A percentile compares a stretch with the other conserved stretches of the same genome.
These are phyloP conservation scores for Cichorium intybus DNA, from an alignment of 140 eudicot species.

Conservation along the genomic window DNA sequence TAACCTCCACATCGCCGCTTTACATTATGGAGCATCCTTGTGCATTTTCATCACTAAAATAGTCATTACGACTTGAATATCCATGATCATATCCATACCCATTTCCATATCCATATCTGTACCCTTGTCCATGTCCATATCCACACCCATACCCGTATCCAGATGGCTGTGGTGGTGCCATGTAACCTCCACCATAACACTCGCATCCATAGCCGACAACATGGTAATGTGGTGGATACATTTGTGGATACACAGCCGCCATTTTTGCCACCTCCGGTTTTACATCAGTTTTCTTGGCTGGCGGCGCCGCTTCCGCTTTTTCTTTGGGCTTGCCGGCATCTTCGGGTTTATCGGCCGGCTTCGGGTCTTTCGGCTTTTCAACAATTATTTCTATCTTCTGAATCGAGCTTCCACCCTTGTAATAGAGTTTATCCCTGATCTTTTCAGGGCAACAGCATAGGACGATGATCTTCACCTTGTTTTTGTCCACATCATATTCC, in stretches of 20 bases:
- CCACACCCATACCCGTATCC: slow-evolving; percentile 7
- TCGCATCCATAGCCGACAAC: slow-evolving; percentile 23
- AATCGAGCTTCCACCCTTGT: not conserved
- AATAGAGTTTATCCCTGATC: not conserved
- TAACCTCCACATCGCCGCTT: not conserved
- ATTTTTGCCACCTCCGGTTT: slow-evolving; percentile 27
- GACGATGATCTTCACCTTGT: not conserved
- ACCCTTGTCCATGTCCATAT: not conserved
- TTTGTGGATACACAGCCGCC: slow-evolving; percentile 31
- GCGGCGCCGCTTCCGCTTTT: not conserved
- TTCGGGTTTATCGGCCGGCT: not conserved
- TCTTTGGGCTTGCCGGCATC: slow-evolving; percentile 12
- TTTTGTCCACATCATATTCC: not conserved
- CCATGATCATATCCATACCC: slow-evolving; percentile 4
- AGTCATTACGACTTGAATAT: not conserved
- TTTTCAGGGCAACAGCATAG: not conserved
- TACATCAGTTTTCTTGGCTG: not conserved
- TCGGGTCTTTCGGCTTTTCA: not conserved
- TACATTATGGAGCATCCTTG: slow-evolving; percentile 30
- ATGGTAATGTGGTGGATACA: slow-evolving; percentile 24
- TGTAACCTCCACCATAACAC: not conserved
- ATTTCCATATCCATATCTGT: not conserved
- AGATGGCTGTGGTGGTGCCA: not conserved
- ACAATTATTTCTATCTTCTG: not conserved
- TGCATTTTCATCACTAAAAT: slow-evolving; percentile 26